phyloP scores from a whole-genome alignment of 768 basidiomycete species.

The Phlebiopsis gigantea region DNA sequence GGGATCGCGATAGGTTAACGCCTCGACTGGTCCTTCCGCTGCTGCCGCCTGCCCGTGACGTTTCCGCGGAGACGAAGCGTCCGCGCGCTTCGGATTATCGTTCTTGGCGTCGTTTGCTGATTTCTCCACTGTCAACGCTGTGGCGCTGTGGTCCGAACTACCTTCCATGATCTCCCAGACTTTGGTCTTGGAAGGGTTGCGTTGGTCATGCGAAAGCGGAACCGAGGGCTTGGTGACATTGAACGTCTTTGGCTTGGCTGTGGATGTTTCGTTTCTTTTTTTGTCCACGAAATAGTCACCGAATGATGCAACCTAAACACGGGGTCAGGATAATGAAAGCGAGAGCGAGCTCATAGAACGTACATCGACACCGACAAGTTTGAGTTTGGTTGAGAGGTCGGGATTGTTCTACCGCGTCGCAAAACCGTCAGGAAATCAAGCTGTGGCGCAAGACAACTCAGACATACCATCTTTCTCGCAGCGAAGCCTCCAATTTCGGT shows the following conservation, averaged over 20 bases:
- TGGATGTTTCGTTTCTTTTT: conserved; percentile 14
- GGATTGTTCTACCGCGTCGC: conserved; percentile 43
- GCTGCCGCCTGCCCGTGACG: conserved; percentile 20
- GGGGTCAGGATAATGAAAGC: neutral
- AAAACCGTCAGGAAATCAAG: neutral
- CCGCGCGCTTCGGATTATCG: conserved; percentile 4
- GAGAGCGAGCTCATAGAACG: conserved; percentile 1
- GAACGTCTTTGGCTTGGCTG: neutral
- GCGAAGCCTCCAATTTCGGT: conserved; percentile 36
- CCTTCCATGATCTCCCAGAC: conserved; percentile 15
- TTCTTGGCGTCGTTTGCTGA: neutral
- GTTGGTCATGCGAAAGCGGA: conserved; percentile 10
- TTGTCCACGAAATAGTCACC: conserved; percentile 70
- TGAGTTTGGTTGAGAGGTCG: conserved; percentile 67
- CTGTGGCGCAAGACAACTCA: neutral
- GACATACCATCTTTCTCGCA: conserved; percentile 38
- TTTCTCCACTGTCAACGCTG: neutral
- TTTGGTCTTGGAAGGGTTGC: conserved; percentile 3
- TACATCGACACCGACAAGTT: conserved; percentile 57
- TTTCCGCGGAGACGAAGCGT: conserved; percentile 22
- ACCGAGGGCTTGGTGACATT: conserved; percentile 14
- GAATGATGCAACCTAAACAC: conserved; percentile 53
- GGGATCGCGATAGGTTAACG: conserved; percentile 65
- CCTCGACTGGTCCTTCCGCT: conserved; percentile 43
- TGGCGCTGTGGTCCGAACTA: neutral